phyloP scores from a whole-genome alignment of 495 filamentous ascomycete species.

The Talaromyces stipitatus region DNA sequence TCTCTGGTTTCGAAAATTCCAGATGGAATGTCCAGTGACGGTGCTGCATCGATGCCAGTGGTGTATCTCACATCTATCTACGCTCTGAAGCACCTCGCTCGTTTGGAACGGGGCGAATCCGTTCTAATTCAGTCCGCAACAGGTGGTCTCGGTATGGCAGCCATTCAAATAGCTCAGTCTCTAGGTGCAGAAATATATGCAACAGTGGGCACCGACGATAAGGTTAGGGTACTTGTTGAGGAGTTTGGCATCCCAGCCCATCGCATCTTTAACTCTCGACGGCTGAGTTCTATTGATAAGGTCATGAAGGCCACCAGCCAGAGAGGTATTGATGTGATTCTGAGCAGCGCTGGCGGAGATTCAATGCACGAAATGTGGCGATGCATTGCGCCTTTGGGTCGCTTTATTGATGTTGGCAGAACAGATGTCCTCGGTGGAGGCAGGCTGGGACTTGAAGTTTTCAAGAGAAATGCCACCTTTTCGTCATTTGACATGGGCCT shows the following conservation, averaged over 20 bases:
- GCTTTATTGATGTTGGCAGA: slow-evolving; percentile 39
- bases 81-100: slow-evolving; percentile 22
- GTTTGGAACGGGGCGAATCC: neutral
- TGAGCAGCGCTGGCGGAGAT: slow-evolving; percentile 32
- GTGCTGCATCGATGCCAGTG: slow-evolving; percentile 10
- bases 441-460: neutral
- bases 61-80: slow-evolving; percentile 48
- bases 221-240: neutral
- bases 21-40: too few species aligned
- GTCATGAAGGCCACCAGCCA: slow-evolving; percentile 20
- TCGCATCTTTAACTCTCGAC: neutral
- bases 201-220: neutral
- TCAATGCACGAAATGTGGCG: slow-evolving; percentile 21
- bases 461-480: neutral
- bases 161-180: slow-evolving; percentile 11
- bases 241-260: neutral
- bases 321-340: slow-evolving; percentile 41
- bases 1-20: too few species aligned
- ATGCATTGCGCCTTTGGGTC: slow-evolving; percentile 34
- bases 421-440: slow-evolving; percentile 7
- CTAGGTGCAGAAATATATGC: slow-evolving; percentile 5
- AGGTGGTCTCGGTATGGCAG: slow-evolving; percentile 8
- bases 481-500: neutral
- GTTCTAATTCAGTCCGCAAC: slow-evolving; percentile 9
- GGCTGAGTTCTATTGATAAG: neutral